phyloP scores from a whole-genome alignment of 352 stramenopile species.

The Phytophthora syringae region DNA sequence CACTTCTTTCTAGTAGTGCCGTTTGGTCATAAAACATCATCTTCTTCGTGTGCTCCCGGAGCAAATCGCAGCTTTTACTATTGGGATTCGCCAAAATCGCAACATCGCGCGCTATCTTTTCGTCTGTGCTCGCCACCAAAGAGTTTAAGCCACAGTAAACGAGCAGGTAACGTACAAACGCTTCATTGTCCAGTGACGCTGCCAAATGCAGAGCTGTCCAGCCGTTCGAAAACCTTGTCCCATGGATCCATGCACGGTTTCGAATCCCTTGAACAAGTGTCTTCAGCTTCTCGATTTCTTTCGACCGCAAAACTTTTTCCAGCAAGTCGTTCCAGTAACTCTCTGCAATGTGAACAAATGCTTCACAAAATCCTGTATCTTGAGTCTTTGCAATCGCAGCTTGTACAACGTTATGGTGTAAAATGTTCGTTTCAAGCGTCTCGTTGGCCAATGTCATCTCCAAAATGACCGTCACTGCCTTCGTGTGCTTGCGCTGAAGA shows the following conservation, averaged over 20 bases:
- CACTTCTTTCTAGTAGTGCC: not conserved
- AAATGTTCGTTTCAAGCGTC: not conserved
- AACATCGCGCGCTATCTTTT: constrained; percentile 11
- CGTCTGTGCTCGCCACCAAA: not conserved
- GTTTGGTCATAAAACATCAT: constrained; percentile 10
- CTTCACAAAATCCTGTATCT: not conserved
- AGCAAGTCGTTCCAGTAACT: constrained; percentile 2
- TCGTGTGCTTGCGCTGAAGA: constrained; percentile 11
- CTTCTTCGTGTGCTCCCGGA: constrained; percentile 21
- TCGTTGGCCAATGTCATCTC: constrained; percentile 4
- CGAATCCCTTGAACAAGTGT: not conserved
- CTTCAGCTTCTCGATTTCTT: not conserved
- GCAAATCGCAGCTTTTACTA: constrained; percentile 1
- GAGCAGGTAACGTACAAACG: constrained; percentile 15
- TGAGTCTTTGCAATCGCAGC: not conserved
- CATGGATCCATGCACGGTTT: constrained; percentile 10
- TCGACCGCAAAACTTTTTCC: constrained; percentile 1
- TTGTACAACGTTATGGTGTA: constrained; percentile 1
- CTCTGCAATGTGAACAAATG: not conserved
- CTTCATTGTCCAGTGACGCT: not conserved
- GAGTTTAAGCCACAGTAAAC: constrained; percentile 19
- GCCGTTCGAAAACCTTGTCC: constrained; percentile 1
- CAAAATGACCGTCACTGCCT: constrained; percentile 8
- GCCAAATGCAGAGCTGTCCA: constrained; percentile 20
- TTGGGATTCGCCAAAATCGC: not conserved